Evolutionary conservation across 768 basidiomycete genomes (phyloP).

Genomic region (Macrolepiota fuliginosa): DNA sequence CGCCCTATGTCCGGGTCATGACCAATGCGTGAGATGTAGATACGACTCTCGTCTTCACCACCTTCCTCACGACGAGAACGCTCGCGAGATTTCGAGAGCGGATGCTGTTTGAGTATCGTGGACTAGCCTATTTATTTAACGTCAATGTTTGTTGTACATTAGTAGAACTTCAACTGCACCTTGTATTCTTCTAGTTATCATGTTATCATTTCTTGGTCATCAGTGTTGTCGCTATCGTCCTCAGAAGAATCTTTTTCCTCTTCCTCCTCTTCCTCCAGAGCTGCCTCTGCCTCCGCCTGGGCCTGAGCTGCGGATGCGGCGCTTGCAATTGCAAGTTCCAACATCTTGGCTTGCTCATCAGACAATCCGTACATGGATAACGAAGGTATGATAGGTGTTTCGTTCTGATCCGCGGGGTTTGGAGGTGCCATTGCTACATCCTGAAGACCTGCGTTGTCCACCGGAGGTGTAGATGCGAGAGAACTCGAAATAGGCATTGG

Average conservation of each 20-base stretch:
- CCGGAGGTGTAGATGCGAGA: conserved; percentile 14
- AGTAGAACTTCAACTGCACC: conserved; percentile 7
- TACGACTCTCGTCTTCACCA: not conserved
- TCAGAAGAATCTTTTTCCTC: conserved; percentile 36
- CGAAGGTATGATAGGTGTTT: conserved; percentile 28
- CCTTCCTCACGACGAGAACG: not conserved
- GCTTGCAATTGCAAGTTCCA: conserved; percentile 73
- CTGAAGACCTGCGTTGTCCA: conserved; percentile 17
- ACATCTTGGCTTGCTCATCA: conserved; percentile 64
- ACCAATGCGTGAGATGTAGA: not conserved
- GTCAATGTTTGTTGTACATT: conserved; percentile 12
- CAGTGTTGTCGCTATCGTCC: conserved; percentile 42
- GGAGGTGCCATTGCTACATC: conserved; percentile 9
- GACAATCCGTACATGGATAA: conserved; percentile 71
- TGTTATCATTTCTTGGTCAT: conserved; percentile 23
- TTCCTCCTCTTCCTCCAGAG: conserved; percentile 68
- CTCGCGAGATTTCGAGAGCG: not conserved
- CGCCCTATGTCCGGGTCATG: not conserved
- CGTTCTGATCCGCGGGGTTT: conserved; percentile 13
- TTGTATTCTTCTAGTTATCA: conserved; percentile 10
- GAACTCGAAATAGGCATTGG: conserved; percentile 12
- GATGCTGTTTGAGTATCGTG: not conserved
- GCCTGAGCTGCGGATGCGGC: conserved; percentile 75
- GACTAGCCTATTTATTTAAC: conserved; percentile 7
- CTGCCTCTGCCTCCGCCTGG: conserved; percentile 77